Percentiles rank a stretch among this genome's conserved stretches.
Conservation (phyloP, 148 eudicot genomes). For the Cornus suecica region DNA sequence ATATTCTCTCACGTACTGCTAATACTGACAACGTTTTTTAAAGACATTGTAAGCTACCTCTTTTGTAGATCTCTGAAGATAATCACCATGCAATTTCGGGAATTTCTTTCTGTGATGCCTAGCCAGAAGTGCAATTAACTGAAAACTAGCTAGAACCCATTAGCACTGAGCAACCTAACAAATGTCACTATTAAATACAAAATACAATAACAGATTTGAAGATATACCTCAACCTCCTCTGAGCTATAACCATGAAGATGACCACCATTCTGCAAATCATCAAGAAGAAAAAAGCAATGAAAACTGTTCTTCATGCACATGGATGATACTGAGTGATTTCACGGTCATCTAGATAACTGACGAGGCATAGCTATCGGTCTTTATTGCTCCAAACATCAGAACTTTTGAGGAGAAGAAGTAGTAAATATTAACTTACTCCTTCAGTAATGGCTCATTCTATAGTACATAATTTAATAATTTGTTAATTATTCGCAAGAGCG, state of each 20-base stretch:
- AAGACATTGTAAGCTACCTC: constrained; percentile 38
- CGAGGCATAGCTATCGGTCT: not conserved
- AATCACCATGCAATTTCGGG: constrained; percentile 34
- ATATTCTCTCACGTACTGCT: not conserved
- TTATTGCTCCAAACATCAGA: not conserved
- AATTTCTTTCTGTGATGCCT: constrained; percentile 70
- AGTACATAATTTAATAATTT: not conserved
- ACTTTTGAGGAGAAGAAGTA: not conserved
- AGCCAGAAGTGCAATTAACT: constrained; percentile 66
- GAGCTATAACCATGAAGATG: constrained; percentile 56
- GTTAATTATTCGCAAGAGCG: not conserved
- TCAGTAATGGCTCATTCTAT: not conserved
- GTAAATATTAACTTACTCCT: not conserved
- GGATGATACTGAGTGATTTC: not conserved
- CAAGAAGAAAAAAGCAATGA: not conserved
- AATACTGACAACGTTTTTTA: constrained; percentile 1
- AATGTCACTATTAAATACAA: not conserved
- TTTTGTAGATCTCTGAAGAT: constrained; percentile 37
- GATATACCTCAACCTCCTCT: constrained; percentile 57
- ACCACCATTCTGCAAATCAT: constrained; percentile 45
- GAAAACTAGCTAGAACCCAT: constrained; percentile 23
- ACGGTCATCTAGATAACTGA: not conserved
- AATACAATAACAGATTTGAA: constrained; percentile 3
- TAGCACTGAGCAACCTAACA: constrained; percentile 9
- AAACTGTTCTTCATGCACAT: not conserved